Evolutionary conservation across 257 asterid species (phyloP).

Genomic region (Echium plantagineum): DNA sequence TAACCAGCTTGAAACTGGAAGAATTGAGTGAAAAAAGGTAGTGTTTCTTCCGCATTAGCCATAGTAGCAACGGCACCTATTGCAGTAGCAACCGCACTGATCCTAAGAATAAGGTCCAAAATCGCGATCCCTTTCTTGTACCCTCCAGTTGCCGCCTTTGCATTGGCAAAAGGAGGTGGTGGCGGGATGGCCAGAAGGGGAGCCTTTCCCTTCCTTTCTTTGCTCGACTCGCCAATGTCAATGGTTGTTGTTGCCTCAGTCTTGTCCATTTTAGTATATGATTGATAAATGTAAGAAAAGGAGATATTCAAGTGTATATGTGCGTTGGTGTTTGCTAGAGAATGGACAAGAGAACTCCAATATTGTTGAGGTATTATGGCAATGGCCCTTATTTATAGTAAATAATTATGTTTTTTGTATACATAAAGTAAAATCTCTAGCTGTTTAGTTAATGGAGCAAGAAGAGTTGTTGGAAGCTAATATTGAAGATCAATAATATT

Average conservation of each 20-base stretch:
- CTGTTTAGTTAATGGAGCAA: constrained; percentile 29
- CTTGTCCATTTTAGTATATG: constrained; percentile 29
- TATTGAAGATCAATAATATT: constrained; percentile 16
- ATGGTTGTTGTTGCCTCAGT: constrained; percentile 34
- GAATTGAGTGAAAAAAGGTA: constrained; percentile 28
- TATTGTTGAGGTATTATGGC: constrained; percentile 16
- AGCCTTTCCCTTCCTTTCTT: constrained; percentile 66
- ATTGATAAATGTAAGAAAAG: too few relatives aligned
- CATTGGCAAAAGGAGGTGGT: constrained; percentile 8
- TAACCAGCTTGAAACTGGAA: constrained; percentile 28
- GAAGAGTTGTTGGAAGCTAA: constrained; percentile 38
- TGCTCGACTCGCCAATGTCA: constrained; percentile 51
- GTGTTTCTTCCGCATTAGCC: constrained; percentile 25
- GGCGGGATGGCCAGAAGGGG: constrained; percentile 37
- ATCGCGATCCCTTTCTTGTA: constrained; percentile 46
- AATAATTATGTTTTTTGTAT: neutral
- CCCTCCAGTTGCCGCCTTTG: constrained; percentile 12
- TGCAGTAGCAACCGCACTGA: constrained; percentile 32
- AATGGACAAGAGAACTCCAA: constrained; percentile 10
- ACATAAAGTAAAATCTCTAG: constrained; percentile 6
- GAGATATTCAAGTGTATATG: constrained; percentile 6
- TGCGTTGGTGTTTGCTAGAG: constrained; percentile 11
- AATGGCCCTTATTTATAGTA: neutral
- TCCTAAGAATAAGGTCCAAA: constrained; percentile 69
- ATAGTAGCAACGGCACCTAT: constrained; percentile 57